Evolutionary conservation across 768 basidiomycete genomes (phyloP), one percentile per base, ranked within the genome.

Genomic region (Termitomyces sp.): DNA sequence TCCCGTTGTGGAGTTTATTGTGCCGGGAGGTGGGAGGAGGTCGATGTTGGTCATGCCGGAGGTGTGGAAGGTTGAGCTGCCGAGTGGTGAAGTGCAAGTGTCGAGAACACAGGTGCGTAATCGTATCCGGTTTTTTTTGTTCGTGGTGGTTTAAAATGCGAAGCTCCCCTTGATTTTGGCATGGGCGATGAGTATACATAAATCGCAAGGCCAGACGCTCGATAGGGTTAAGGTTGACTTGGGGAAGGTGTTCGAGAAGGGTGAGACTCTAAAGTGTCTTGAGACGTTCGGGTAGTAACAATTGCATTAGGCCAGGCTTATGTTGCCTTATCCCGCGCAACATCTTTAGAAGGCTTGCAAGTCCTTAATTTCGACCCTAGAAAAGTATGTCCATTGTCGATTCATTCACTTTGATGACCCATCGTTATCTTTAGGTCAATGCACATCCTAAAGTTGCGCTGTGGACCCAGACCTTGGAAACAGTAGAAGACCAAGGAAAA

Each of bases 101-200:
- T 84, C 82, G 57, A 75, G 95, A 62, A 77, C 76, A 2, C 95
- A 98, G 83, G 92, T 94, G 54, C 28, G 79, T 69, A 28, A 20
- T 40, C 49, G 22, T 14, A 48, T 54, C 43, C 3, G 22, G 20
- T 30, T 47, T 1, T 40, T 18, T 41, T 53, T 26, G 95, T 3
- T n/a, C 16, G 41, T 36, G 20, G 28, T 43, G 38, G 57, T 43
- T 45, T 46, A 32, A n/a, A 18, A 35, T 11, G 28, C 52, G 9
- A 62, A 95, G 92, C 70, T 96, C 2, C 93, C 92, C 0, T 69
- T 98, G 26, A 94, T 97, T 58, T 78, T 96, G 40, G 82, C 95
- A 0, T 98, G 95, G 96, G 95, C 96, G 0, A 96, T 98, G 92
- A 92, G 89, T 48, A 98, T 98, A 61, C 97, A 99, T 71, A 99